phyloP scores from a whole-genome alignment of 306 rosid species.

The Cicer cuneatum region DNA sequence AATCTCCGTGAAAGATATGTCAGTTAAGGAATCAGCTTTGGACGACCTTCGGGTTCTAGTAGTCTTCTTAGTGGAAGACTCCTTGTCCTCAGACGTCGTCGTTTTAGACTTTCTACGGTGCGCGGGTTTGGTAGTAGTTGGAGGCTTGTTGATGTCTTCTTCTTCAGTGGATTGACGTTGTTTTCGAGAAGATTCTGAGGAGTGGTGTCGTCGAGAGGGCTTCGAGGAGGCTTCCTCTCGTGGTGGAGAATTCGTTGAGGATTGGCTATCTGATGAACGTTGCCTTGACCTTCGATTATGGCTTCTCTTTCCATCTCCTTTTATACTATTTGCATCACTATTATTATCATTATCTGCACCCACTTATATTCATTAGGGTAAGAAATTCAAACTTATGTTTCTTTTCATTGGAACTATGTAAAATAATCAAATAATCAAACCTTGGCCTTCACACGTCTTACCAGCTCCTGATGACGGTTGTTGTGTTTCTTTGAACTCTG shows the following conservation, averaged over 20 bases:
- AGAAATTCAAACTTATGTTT: not conserved
- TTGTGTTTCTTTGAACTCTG: slow-evolving; percentile 58
- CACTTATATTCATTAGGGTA: not conserved
- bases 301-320: slow-evolving; percentile 35
- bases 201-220: slow-evolving; percentile 57
- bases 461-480: slow-evolving; percentile 44
- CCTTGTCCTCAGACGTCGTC: slow-evolving; percentile 48
- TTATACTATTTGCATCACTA: not conserved
- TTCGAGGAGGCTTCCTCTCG: slow-evolving; percentile 33
- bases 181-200: slow-evolving; percentile 53
- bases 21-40: slow-evolving; percentile 61
- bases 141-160: not conserved
- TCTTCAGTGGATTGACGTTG: slow-evolving; percentile 20
- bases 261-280: slow-evolving; percentile 39
- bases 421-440: slow-evolving; percentile 41
- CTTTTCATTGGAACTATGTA: not conserved
- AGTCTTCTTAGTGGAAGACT: slow-evolving; percentile 39
- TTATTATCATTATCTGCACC: slow-evolving; percentile 36
- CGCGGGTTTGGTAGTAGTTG: slow-evolving; percentile 51
- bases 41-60: slow-evolving; percentile 51
- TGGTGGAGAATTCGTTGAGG: slow-evolving; percentile 46
- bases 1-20: slow-evolving; percentile 46
- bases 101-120: slow-evolving; percentile 68
- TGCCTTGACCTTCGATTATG: slow-evolving; percentile 47
- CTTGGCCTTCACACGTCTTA: slow-evolving; percentile 50